These are phyloP conservation scores for Cryphonectria radicalis DNA, from an alignment of 2,329 filamentous ascomycete genomes.

Conservation along the genomic window DNA sequence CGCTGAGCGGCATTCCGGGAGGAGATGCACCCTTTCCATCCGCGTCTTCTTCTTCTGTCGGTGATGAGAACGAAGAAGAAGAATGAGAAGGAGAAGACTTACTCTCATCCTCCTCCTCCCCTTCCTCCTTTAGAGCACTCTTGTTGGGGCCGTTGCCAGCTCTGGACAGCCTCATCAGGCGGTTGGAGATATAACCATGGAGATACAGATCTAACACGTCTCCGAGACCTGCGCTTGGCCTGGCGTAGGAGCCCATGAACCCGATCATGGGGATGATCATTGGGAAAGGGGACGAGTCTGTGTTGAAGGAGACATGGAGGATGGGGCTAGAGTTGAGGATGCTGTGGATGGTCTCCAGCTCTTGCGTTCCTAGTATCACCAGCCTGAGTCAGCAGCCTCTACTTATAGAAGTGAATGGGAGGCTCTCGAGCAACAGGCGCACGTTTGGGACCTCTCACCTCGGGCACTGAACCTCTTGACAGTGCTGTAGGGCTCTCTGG, in stretches of 20 bases:
- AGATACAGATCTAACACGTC: conserved; percentile 78
- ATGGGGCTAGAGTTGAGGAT: conserved; percentile 78
- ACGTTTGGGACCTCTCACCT: conserved; percentile 49
- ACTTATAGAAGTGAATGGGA: neutral
- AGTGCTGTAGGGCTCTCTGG: conserved; percentile 65
- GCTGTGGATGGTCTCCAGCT: conserved; percentile 71
- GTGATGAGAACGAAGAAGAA: conserved; percentile 17
- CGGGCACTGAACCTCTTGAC: conserved; percentile 69
- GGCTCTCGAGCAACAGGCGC: neutral
- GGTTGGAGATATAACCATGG: conserved; percentile 80
- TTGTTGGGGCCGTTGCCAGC: too few relatives aligned
- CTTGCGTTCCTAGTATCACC: conserved; percentile 63
- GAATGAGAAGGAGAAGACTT: too few relatives aligned
- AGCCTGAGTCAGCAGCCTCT: conserved; percentile 17
- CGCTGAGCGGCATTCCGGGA: conserved; percentile 69
- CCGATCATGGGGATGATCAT: conserved; percentile 84
- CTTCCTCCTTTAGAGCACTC: neutral
- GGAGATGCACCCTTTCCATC: conserved; percentile 27
- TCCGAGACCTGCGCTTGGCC: conserved; percentile 61
- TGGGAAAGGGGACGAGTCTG: conserved; percentile 69
- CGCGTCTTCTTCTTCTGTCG: conserved; percentile 32
- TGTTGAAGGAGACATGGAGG: conserved; percentile 78
- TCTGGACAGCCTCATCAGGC: conserved; percentile 69
- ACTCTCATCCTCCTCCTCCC: neutral
- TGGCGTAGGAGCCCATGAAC: conserved; percentile 73